Conservation (phyloP, 768 basidiomycete genomes). For the Infundibulicybe gibba region DNA sequence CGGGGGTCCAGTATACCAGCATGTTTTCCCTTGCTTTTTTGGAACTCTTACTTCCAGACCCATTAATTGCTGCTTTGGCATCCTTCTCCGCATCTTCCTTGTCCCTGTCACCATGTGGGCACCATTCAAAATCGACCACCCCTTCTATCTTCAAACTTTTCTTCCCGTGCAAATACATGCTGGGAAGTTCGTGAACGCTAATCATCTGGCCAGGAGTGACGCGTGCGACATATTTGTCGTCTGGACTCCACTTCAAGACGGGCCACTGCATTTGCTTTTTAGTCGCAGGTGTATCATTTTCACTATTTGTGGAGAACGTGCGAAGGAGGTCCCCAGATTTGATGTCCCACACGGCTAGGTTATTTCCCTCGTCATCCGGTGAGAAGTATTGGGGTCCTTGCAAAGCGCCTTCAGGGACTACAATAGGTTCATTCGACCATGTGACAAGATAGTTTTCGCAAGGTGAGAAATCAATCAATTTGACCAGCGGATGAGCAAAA, state of each 20-base stretch:
- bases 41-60: conserved; percentile 36
- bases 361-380: conserved; percentile 94
- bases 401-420: conserved; percentile 73
- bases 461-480: conserved; percentile 95
- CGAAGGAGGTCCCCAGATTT: conserved; percentile 90
- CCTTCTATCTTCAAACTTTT: conserved; percentile 98
- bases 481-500: conserved; percentile 93
- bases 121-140: conserved; percentile 98
- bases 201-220: conserved; percentile 90
- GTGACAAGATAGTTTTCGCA: conserved; percentile 96
- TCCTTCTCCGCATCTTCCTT: conserved; percentile 65
- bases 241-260: conserved; percentile 93
- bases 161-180: conserved; percentile 92
- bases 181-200: conserved; percentile 92
- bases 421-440: conserved; percentile 93
- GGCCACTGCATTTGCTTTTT: conserved; percentile 95
- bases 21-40: conserved; percentile 86
- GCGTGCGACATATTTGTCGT: conserved; percentile 92
- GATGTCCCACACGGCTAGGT: conserved; percentile 98
- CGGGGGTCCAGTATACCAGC: conserved; percentile 97
- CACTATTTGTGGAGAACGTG: conserved; percentile 73
- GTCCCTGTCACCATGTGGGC: conserved; percentile 88
- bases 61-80: conserved; percentile 27
- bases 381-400: conserved; percentile 87
- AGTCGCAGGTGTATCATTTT: conserved; percentile 49